A percentile compares a stretch with the other conserved stretches of the same genome.
phyloP scores from a whole-genome alignment of 345 rosid species.

The Eucalyptus pauciflora region DNA sequence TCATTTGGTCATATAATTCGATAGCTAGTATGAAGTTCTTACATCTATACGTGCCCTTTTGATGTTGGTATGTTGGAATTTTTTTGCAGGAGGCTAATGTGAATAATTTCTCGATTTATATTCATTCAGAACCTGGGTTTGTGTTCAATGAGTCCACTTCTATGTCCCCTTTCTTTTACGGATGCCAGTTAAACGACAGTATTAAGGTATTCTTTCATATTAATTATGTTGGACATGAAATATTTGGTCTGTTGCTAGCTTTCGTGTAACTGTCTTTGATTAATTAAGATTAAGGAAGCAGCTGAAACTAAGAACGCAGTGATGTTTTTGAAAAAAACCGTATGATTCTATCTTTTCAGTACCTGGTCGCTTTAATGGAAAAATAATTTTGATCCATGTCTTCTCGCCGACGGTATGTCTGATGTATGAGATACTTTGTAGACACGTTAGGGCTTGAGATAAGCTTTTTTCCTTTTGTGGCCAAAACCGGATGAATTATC shows the following conservation, averaged over 20 bases:
- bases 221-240: neutral
- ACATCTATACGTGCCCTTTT: neutral
- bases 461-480: neutral
- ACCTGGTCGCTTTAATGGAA: neutral
- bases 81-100: constrained; percentile 5
- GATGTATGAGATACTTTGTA: neutral
- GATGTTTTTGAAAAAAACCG: neutral
- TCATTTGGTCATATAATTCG: neutral
- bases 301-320: neutral
- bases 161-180: constrained; percentile 16
- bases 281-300: neutral
- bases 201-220: constrained; percentile 1
- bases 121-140: constrained; percentile 23
- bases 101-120: constrained; percentile 6
- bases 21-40: neutral
- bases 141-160: constrained; percentile 17
- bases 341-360: neutral
- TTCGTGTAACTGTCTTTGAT: neutral
- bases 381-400: neutral
- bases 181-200: constrained; percentile 16
- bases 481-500: neutral
- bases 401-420: neutral
- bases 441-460: neutral
- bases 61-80: neutral
- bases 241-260: neutral